phyloP scores from a whole-genome alignment of 768 basidiomycete species.

The Trametes gibbosa region DNA sequence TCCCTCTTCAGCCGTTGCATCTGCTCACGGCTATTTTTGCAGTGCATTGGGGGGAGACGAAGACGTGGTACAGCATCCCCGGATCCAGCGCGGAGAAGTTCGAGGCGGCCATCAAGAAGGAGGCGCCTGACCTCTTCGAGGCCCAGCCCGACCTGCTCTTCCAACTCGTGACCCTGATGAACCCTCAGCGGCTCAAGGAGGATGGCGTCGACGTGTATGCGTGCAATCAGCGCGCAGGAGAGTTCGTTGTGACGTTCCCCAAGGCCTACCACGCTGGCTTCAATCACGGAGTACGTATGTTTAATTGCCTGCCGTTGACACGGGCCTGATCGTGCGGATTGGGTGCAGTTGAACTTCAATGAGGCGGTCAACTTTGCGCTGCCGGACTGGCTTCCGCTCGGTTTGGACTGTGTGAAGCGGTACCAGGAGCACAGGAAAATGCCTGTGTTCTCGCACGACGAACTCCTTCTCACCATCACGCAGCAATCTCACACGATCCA shows the following conservation, averaged over 20 bases:
- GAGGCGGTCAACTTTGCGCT: slow-evolving; percentile 99
- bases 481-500: slow-evolving; percentile 89
- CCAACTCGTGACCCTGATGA: slow-evolving; percentile 97
- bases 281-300: slow-evolving; percentile 85
- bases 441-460: slow-evolving; percentile 98
- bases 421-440: slow-evolving; percentile 90
- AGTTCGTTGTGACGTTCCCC: slow-evolving; percentile 97
- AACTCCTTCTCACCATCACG: slow-evolving; percentile 96
- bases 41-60: slow-evolving; percentile 99
- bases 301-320: neutral
- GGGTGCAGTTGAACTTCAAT: slow-evolving; percentile 87
- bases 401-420: slow-evolving; percentile 82
- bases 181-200: slow-evolving; percentile 79
- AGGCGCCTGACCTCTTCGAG: slow-evolving; percentile 97
- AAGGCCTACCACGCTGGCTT: slow-evolving; percentile 98
- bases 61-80: slow-evolving; percentile 99
- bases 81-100: slow-evolving; percentile 95
- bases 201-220: slow-evolving; percentile 91
- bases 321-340: slow-evolving; percentile 13
- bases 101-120: slow-evolving; percentile 90
- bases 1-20: slow-evolving; percentile 1
- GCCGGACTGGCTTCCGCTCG: slow-evolving; percentile 90
- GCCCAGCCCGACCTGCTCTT: slow-evolving; percentile 96
- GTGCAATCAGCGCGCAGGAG: slow-evolving; percentile 95
- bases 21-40: slow-evolving; percentile 5